Evolutionary conservation across 805 yeast genomes (phyloP).

Genomic region (Scheffersomyces stipitis): DNA sequence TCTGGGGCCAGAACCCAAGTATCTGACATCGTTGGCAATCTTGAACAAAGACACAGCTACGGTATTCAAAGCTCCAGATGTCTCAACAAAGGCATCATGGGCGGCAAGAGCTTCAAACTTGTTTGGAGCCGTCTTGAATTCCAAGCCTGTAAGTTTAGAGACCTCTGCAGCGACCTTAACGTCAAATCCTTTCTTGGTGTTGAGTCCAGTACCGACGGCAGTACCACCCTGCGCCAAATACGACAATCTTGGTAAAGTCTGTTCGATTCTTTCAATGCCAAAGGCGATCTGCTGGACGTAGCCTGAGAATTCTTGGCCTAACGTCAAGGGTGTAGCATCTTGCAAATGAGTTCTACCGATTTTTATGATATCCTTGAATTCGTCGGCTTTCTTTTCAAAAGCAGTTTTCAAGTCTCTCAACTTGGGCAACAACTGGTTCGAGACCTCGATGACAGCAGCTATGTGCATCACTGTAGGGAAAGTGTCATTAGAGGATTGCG

Average conservation of each 20-base stretch:
- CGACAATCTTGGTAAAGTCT: slow-evolving; percentile 32
- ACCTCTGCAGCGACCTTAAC: slow-evolving; percentile 34
- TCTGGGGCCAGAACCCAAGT: slow-evolving; percentile 41
- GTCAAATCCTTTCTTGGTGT: slow-evolving; percentile 39
- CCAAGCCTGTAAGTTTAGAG: slow-evolving; percentile 31
- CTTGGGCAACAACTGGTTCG: slow-evolving; percentile 28
- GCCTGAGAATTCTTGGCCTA: slow-evolving; percentile 42
- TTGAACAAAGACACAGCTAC: slow-evolving; percentile 38
- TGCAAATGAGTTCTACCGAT: slow-evolving; percentile 43
- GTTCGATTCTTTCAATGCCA: slow-evolving; percentile 34
- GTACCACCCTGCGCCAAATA: slow-evolving; percentile 42
- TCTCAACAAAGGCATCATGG: slow-evolving; percentile 40
- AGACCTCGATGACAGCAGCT: slow-evolving; percentile 38
- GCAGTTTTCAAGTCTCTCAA: slow-evolving; percentile 35
- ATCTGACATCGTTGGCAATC: slow-evolving; percentile 40
- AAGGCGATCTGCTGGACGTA: slow-evolving; percentile 37
- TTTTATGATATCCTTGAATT: slow-evolving; percentile 35
- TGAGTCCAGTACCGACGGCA: slow-evolving; percentile 43
- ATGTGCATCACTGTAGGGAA: slow-evolving; percentile 44
- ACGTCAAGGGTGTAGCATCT: slow-evolving; percentile 41
- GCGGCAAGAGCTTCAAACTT: slow-evolving; percentile 43
- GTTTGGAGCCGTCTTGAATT: slow-evolving; percentile 38
- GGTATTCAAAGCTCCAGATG: slow-evolving; percentile 41
- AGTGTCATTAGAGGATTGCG: slow-evolving; percentile 39
- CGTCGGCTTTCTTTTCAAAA: slow-evolving; percentile 27